phyloP scores from a whole-genome alignment of 140 eudicot genomes.

The Flaveria floridana region DNA sequence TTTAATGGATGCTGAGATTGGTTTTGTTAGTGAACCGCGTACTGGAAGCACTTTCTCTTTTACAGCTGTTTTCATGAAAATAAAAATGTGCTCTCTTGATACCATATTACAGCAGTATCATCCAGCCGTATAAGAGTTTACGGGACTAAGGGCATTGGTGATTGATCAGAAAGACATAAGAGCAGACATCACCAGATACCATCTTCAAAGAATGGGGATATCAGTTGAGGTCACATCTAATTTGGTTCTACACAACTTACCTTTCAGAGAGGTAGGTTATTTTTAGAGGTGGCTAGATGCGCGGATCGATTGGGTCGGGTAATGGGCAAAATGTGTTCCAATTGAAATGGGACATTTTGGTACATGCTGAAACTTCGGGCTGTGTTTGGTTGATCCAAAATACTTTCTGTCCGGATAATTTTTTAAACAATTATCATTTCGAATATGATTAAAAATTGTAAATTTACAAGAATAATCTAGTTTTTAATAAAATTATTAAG shows the following conservation, averaged over 20 bases:
- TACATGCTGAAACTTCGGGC: no score
- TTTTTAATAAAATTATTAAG: no score
- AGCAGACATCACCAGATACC: slow-evolving; percentile 74
- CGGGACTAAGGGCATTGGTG: slow-evolving; percentile 69
- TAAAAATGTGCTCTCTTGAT: slow-evolving; percentile 36
- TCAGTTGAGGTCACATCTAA: slow-evolving; percentile 47
- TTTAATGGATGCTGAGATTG: slow-evolving; percentile 87
- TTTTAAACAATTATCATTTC: no score
- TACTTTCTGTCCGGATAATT: no score
- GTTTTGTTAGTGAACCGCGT: slow-evolving; percentile 64
- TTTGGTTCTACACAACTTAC: slow-evolving; percentile 54
- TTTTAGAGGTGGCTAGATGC: neutral
- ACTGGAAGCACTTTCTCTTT: slow-evolving; percentile 78
- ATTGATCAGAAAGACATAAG: slow-evolving; percentile 61
- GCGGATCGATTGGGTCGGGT: neutral
- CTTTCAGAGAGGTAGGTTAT: slow-evolving; percentile 45
- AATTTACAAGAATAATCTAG: no score
- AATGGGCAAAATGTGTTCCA: neutral
- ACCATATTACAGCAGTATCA: slow-evolving; percentile 40
- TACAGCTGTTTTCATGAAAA: slow-evolving; percentile 54
- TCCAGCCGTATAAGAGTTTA: slow-evolving; percentile 54
- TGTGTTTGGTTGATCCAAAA: no score
- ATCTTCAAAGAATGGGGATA: slow-evolving; percentile 75
- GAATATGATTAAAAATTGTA: no score
- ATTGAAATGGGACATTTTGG: neutral